Conservation (phyloP, 768 basidiomycete genomes). For the Macrolepiota albuminosa region DNA sequence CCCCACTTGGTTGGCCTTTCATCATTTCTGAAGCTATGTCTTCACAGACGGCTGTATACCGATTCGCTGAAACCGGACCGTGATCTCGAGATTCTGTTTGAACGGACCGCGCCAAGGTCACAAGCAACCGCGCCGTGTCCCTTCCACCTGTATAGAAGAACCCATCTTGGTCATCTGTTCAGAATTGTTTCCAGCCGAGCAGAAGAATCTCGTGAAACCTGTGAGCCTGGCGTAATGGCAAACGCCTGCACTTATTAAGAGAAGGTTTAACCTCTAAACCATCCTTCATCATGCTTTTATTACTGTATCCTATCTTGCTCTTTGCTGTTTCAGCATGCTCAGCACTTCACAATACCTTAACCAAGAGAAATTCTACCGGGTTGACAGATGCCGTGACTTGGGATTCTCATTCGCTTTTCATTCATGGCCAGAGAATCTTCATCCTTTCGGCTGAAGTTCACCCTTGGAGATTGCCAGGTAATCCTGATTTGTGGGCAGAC, state of each 20-base stretch:
- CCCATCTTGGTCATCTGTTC: constrained; percentile 5
- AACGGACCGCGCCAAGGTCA: not conserved
- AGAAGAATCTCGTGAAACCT: not conserved
- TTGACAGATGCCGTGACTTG: constrained; percentile 48
- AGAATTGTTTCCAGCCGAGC: not conserved
- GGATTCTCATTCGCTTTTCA: constrained; percentile 56
- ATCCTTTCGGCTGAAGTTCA: constrained; percentile 61
- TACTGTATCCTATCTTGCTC: no score
- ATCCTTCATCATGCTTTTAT: constrained; percentile 7
- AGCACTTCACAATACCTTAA: constrained; percentile 3
- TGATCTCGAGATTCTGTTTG: not conserved
- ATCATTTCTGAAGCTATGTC: not conserved
- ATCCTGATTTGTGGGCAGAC: constrained; percentile 51
- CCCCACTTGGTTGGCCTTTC: not conserved
- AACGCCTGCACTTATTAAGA: not conserved
- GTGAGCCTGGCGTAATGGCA: not conserved
- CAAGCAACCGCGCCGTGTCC: not conserved
- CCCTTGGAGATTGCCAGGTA: constrained; percentile 51
- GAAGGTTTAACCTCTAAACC: not conserved
- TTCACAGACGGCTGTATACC: not conserved
- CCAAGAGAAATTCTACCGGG: constrained; percentile 34
- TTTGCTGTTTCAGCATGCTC: constrained; percentile 7
- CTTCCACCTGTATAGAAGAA: not conserved
- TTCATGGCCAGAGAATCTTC: constrained; percentile 52
- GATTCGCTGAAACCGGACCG: not conserved